These are phyloP conservation scores for Toxicodendron radicans DNA, from an alignment of 345 rosid species.

Conservation along the genomic window DNA sequence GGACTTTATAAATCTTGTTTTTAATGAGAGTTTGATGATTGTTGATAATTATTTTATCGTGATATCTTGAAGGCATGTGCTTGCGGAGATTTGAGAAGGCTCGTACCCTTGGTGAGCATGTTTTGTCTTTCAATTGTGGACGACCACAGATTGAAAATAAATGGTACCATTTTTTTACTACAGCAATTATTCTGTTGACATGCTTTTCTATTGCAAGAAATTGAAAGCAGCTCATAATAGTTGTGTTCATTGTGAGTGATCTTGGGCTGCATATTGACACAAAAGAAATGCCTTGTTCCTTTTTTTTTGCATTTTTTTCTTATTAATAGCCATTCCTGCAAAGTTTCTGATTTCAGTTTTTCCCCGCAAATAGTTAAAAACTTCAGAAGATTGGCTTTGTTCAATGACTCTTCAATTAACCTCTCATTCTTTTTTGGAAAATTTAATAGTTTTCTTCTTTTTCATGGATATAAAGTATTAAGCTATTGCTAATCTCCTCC, in stretches of 20 bases:
- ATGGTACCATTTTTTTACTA: slow-evolving; percentile 52
- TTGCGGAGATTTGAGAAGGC: slow-evolving; percentile 68
- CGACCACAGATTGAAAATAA: slow-evolving; percentile 69
- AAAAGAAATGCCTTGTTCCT: neutral
- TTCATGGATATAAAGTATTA: slow-evolving; percentile 2
- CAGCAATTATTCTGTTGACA: slow-evolving; percentile 14
- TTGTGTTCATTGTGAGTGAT: slow-evolving; percentile 7
- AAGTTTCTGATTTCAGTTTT: neutral
- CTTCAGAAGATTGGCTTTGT: neutral
- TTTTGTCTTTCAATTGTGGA: slow-evolving; percentile 62
- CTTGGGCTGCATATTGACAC: neutral
- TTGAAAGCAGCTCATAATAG: neutral
- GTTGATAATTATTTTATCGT: neutral
- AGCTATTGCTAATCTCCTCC: slow-evolving; percentile 15
- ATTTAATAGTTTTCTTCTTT: neutral
- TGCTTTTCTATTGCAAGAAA: neutral
- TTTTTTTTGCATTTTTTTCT: neutral
- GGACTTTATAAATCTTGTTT: neutral
- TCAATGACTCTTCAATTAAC: neutral
- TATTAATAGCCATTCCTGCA: neutral
- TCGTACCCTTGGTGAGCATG: slow-evolving; percentile 56
- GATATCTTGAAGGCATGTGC: slow-evolving; percentile 66
- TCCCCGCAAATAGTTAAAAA: neutral
- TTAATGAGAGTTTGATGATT: slow-evolving; percentile 11
- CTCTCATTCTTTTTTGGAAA: neutral